A percentile compares a stretch with the other conserved stretches of the same genome.
phyloP scores from a whole-genome alignment of 257 asterid genomes.

The Anisodus tanguticus region DNA sequence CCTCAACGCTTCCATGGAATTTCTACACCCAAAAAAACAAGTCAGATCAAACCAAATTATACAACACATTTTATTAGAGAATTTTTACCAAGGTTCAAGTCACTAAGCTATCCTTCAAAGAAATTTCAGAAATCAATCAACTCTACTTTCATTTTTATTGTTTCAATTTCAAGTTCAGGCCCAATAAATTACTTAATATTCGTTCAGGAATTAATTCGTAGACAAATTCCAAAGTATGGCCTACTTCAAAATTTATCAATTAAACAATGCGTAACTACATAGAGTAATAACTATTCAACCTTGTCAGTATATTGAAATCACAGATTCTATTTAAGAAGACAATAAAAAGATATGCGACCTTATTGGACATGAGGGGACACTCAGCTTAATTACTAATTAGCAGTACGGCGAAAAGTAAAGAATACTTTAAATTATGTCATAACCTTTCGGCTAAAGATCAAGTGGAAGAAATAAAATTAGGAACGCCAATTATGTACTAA shows the following conservation, averaged over 20 bases:
- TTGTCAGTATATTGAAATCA: neutral
- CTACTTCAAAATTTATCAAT: neutral
- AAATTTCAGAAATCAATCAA: too few species aligned
- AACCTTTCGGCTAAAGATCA: neutral
- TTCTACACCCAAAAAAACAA: slow-evolving; percentile 24
- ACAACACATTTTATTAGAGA: neutral
- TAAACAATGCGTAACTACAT: neutral
- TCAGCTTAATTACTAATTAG: neutral
- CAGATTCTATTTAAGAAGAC: neutral
- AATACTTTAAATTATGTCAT: neutral
- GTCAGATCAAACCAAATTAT: neutral
- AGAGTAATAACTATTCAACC: neutral
- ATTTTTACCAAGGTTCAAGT: neutral
- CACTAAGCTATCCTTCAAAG: neutral
- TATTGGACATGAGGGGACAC: neutral
- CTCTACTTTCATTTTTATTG: too few species aligned
- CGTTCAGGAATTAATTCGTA: neutral
- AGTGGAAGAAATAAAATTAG: slow-evolving; percentile 2
- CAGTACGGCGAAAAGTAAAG: neutral
- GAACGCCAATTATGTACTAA: neutral
- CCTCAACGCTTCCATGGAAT: slow-evolving; percentile 47
- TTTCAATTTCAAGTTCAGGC: too few species aligned
- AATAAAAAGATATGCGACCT: neutral
- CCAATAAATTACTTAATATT: too few species aligned
- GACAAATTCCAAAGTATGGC: neutral